Base-by-base conservation (phyloP, 2,329 filamentous ascomycete genomes). In the Thielaviopsis populi region DNA sequence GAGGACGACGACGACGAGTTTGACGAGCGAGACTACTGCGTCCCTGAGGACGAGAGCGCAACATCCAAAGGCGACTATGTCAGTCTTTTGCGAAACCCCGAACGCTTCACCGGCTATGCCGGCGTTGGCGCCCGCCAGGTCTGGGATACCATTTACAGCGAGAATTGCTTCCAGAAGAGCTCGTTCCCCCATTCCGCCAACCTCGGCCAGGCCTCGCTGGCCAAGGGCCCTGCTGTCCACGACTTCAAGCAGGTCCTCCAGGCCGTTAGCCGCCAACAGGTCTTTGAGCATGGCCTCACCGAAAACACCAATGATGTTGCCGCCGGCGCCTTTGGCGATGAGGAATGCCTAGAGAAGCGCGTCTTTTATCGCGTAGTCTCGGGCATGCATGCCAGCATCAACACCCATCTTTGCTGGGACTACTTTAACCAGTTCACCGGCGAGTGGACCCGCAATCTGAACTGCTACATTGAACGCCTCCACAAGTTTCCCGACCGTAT, bases 321-420 rank as follows among this genome's bases (percentile, higher is more conserved):
- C 69, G 83, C 83, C 7, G 81, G 83, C 0, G 78, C 92, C 60
- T 88, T 94, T 68, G 80, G 85, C 59, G 91, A 96, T 69, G 91
- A 96, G 69, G 89, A 96, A 71, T 99, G 94, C 71, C 77, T 99
- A 27, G 94, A 99, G 78, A 97, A 99, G 80, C 87, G 94, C n/a
- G 94, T 97, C 43, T 99, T 99, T 74, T 94, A 97, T 75, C 83
- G 91, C 6, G 85, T 99, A 67, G 84, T 99, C 67, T 96, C 91
- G 61, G 94, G 94, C 53, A 96, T 99, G 94, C 94, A 99, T 74
- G 90, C 94, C 17, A 96, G 91, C 68, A 99, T 99, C 73, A 96
- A 90, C 68, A 89, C 91, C 0, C 94, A 99, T 74, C 79, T 99
- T 50, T 99, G 94, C 80, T 94, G 88, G 85, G 88, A 97, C 70